phyloP scores from a whole-genome alignment of 2,329 filamentous ascomycete genomes.

The Diaporthe sp. region DNA sequence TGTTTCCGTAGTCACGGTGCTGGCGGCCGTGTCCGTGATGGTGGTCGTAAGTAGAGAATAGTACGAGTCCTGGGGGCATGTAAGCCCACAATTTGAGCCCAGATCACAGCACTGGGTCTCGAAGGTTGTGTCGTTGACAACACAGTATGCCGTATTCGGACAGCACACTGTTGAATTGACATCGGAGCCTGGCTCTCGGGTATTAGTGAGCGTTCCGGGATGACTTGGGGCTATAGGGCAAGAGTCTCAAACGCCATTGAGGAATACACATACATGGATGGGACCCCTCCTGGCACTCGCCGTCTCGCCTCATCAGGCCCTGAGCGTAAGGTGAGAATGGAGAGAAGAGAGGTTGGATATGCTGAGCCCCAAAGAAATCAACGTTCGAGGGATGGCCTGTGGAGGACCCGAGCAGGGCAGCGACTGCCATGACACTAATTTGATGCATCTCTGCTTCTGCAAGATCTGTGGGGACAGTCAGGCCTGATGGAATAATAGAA shows the following conservation, averaged over 20 bases:
- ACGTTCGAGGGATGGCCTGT: not conserved
- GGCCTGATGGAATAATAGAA: not conserved
- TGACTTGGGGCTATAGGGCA: no score
- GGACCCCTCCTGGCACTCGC: not conserved
- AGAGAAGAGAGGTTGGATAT: conserved; percentile 3
- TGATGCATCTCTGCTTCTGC: not conserved
- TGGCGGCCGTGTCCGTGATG: not conserved
- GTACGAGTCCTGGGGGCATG: not conserved
- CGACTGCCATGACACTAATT: not conserved
- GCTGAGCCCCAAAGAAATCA: conserved; percentile 2
- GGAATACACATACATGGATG: not conserved
- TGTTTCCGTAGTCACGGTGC: not conserved
- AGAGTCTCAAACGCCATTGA: not conserved
- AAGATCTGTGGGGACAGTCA: not conserved
- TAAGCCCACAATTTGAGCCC: not conserved
- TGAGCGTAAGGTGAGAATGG: not conserved
- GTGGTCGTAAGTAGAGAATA: not conserved
- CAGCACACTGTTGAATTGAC: conserved; percentile 1
- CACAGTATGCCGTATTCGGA: not conserved
- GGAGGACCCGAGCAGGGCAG: not conserved
- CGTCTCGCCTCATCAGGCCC: not conserved
- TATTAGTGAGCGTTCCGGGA: not conserved
- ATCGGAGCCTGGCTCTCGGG: conserved; percentile 1
- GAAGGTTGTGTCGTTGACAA: not conserved
- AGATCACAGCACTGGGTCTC: conserved; percentile 1